Conservation (phyloP, 305 asterid species). For the Fraxinus velutina region DNA sequence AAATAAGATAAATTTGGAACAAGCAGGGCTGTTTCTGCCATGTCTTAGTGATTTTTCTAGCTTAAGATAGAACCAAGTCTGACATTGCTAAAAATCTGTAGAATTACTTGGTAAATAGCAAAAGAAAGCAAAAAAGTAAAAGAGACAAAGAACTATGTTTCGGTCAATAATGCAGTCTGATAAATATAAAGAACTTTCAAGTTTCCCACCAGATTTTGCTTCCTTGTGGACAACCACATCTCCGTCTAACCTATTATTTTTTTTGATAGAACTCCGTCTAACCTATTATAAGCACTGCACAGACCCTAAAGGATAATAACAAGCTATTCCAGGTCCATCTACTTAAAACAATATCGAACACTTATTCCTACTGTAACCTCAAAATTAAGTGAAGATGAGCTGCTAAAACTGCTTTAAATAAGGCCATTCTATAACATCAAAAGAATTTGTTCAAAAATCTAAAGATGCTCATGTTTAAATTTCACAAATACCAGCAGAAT, state of each 20-base stretch:
- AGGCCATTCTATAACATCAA: background rate
- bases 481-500: constrained; percentile 10
- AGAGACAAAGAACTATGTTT: background rate
- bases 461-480: background rate
- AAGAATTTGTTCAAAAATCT: background rate
- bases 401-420: background rate
- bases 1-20: background rate
- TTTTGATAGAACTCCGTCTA: background rate
- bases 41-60: background rate
- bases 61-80: background rate
- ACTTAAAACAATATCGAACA: background rate
- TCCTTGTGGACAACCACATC: background rate
- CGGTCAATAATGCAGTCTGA: background rate
- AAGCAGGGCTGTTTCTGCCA: background rate
- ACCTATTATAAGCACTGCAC: background rate
- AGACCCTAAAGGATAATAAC: constrained; percentile 7
- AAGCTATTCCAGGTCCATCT: background rate
- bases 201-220: constrained; percentile 5
- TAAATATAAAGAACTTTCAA: background rate
- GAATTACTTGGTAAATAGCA: background rate
- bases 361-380: background rate
- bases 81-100: background rate
- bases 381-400: background rate
- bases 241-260: background rate
- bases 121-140: background rate